phyloP scores from a whole-genome alignment of 106 monocot genomes.

The Dendrobium catenatum region DNA sequence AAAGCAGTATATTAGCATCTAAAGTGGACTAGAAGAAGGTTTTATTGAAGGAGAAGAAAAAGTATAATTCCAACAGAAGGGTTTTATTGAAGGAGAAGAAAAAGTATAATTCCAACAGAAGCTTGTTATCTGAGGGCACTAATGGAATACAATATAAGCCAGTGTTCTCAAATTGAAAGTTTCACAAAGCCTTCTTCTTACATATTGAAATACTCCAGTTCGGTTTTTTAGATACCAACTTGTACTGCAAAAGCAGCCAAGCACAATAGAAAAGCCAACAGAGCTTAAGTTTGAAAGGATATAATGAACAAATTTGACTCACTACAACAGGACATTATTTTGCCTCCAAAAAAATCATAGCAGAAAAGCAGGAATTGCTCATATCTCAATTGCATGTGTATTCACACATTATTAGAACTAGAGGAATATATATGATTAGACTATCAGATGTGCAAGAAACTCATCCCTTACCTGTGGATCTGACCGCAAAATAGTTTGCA shows the following conservation, averaged over 20 bases:
- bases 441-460: background rate
- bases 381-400: no score
- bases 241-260: background rate
- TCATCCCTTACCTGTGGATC: conserved; percentile 79
- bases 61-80: background rate
- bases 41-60: background rate
- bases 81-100: background rate
- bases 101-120: background rate
- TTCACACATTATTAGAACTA: background rate
- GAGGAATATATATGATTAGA: background rate
- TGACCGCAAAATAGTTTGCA: conserved; percentile 90
- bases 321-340: no score
- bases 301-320: background rate
- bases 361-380: background rate
- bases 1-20: background rate
- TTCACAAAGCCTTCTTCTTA: background rate
- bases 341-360: background rate
- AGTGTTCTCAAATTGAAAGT: background rate
- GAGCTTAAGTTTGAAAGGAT: background rate
- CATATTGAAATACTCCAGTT: background rate
- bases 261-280: background rate
- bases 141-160: background rate
- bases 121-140: background rate
- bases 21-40: background rate
- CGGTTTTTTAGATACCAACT: background rate